Evolutionary conservation across 2,329 filamentous ascomycete species (phyloP).

Genomic region (Fusarium sp.): DNA sequence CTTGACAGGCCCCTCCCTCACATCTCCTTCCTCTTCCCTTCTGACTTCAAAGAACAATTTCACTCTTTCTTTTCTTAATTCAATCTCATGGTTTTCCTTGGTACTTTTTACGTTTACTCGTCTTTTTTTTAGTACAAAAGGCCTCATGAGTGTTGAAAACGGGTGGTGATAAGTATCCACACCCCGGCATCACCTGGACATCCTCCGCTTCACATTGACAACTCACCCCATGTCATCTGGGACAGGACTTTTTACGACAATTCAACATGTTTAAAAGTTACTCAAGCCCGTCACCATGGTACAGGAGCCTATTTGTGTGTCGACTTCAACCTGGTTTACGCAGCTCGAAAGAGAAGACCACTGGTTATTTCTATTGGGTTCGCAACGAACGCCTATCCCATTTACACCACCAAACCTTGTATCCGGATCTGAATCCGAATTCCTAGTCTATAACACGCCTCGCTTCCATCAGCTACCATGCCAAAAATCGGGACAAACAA

Average conservation of each 20-base stretch:
- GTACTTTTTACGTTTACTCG: neutral
- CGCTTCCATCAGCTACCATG: slow-evolving; percentile 17
- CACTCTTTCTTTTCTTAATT: neutral
- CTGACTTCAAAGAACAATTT: slow-evolving; percentile 14
- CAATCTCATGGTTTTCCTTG: slow-evolving; percentile 6
- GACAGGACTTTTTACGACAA: neutral
- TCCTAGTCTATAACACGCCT: slow-evolving; percentile 30
- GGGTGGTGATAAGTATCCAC: slow-evolving; percentile 38
- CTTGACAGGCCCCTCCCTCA: slow-evolving; percentile 44
- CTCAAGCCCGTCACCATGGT: neutral
- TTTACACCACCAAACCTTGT: neutral
- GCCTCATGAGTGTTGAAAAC: slow-evolving; percentile 4
- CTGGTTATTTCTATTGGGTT: neutral
- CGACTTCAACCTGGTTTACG: neutral
- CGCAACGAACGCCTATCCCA: slow-evolving; percentile 12
- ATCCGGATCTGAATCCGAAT: slow-evolving; percentile 15
- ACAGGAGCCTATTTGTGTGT: neutral
- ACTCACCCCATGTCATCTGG: slow-evolving; percentile 36
- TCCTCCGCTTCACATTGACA: slow-evolving; percentile 32
- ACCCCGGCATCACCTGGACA: slow-evolving; percentile 36
- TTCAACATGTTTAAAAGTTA: neutral
- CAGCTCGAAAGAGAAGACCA: neutral
- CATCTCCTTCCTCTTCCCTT: slow-evolving; percentile 28
- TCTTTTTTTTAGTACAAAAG: slow-evolving; percentile 9
- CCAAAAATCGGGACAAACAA: slow-evolving; percentile 30